Base-by-base conservation (phyloP, 805 yeast species). In the Candida cerambycidarum region DNA sequence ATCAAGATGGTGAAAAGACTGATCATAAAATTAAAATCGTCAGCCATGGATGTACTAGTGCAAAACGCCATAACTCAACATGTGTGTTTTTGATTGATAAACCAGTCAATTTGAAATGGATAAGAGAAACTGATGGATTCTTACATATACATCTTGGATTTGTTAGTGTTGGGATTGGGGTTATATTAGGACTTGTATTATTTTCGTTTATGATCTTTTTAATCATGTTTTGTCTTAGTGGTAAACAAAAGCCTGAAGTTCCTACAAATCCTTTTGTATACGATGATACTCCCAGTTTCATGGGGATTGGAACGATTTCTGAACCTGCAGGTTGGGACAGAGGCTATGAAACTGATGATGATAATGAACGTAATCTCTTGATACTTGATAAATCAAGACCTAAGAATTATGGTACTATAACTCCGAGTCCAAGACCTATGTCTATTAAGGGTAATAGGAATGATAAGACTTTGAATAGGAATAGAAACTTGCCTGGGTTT, bases 11-110 rank as follows among this genome's bases (percentile, higher is more conserved):
- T 11, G 38, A 17, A 17, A 38, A 31, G 14, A 44, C 50, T 12
- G 62, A 62, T 40, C 79, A 73, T 46, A 83, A 79, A 52, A 85
- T 83, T 0, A 61, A 82, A 39, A 59, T 86, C 3, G 45, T 83
- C 25, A 68, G 76, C 12, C 78, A 73, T 53, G 95, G 93, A 2
- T 79, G 87, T 52, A 67, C 83, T 0, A 43, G 55, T 1, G 24
- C 47, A 7, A 64, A 77, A 4, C 42, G 32, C 16, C 55, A 59
- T 24, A 43, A 46, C 5, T 47, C 54, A 3, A 49, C 53, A 2
- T 85, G 90, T 48, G 74, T 86, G 1, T 80, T 83, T 48, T 56
- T 83, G 2, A 67, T 85, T 35, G 92, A 86, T 48, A 70, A 79
- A 38, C 88, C 90, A 1, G 65, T 86, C n/a, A 75, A 77, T 29